Evolutionary conservation across 148 eudicot species (phyloP).

Genomic region (Oxyria digyna): DNA sequence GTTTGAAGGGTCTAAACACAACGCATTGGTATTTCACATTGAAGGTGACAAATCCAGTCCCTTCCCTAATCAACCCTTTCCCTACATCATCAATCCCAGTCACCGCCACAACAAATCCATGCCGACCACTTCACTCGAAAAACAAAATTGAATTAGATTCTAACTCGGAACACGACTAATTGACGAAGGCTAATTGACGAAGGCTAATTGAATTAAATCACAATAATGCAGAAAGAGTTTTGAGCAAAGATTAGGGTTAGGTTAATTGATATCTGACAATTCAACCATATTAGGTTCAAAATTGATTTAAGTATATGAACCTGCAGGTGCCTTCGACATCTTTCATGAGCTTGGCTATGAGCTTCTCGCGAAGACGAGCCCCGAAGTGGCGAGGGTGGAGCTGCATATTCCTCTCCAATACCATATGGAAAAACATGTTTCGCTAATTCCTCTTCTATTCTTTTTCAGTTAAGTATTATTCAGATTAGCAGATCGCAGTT

Average conservation of each 20-base stretch:
- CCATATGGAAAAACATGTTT: conserved; percentile 83
- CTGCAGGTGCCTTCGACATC: conserved; percentile 98
- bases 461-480: background rate
- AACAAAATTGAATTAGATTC: background rate
- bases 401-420: conserved; percentile 83
- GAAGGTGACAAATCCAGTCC: conserved; percentile 90
- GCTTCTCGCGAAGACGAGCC: conserved; percentile 76
- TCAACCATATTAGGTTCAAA: background rate
- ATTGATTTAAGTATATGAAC: conserved; percentile 17
- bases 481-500: background rate
- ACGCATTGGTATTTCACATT: conserved; percentile 89
- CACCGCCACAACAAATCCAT: conserved; percentile 87
- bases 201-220: background rate
- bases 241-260: background rate
- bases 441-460: background rate
- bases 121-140: conserved; percentile 51
- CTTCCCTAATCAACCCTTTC: conserved; percentile 81
- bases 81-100: conserved; percentile 85
- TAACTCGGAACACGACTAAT: background rate
- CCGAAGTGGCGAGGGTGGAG: conserved; percentile 94
- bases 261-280: background rate
- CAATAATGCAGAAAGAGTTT: background rate
- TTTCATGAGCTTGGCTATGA: conserved; percentile 77
- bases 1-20: conserved; percentile 89
- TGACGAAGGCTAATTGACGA: background rate